Percentiles rank a stretch among this genome's conserved stretches.
Conservation (phyloP, 1,284 basidiomycete species). For the Pholiota adiposa region DNA sequence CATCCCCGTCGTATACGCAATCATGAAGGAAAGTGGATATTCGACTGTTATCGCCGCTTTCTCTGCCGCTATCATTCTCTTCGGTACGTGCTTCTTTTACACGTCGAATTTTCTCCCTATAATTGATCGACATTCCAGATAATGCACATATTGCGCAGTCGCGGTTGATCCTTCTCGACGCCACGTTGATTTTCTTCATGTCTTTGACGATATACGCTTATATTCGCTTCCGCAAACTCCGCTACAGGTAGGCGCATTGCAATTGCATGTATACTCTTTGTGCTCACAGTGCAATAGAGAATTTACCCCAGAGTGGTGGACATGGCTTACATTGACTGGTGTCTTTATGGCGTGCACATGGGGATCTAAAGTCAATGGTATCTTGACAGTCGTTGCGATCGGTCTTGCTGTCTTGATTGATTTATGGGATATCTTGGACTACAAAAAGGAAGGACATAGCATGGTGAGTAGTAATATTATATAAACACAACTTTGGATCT, state of each 20-base stretch:
- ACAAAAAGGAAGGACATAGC: conserved; percentile 73
- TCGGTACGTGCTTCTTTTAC: conserved; percentile 61
- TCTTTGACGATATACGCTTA: conserved; percentile 94
- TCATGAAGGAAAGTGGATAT: conserved; percentile 98
- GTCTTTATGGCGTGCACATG: conserved; percentile 94
- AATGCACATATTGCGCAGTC: conserved; percentile 97
- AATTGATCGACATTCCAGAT: conserved; percentile 52
- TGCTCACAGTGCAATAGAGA: conserved; percentile 52
- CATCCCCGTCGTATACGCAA: conserved; percentile 89
- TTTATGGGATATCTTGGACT: conserved; percentile 93
- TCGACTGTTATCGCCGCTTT: conserved; percentile 89
- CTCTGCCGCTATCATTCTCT: conserved; percentile 83
- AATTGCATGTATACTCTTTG: neutral
- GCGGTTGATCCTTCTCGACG: conserved; percentile 95
- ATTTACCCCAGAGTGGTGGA: conserved; percentile 92
- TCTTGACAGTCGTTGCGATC: conserved; percentile 90
- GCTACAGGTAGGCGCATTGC: conserved; percentile 71
- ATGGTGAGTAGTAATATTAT: conserved; percentile 63
- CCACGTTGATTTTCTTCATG: conserved; percentile 96
- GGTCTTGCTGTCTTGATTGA: conserved; percentile 93
- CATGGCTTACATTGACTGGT: conserved; percentile 91
- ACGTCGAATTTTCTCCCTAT: conserved; percentile 5
- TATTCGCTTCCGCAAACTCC: conserved; percentile 93
- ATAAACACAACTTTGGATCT: neutral
- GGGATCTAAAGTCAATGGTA: conserved; percentile 98